Evolutionary conservation across 352 stramenopile species (phyloP).

Genomic region (Phytophthora parvispora): DNA sequence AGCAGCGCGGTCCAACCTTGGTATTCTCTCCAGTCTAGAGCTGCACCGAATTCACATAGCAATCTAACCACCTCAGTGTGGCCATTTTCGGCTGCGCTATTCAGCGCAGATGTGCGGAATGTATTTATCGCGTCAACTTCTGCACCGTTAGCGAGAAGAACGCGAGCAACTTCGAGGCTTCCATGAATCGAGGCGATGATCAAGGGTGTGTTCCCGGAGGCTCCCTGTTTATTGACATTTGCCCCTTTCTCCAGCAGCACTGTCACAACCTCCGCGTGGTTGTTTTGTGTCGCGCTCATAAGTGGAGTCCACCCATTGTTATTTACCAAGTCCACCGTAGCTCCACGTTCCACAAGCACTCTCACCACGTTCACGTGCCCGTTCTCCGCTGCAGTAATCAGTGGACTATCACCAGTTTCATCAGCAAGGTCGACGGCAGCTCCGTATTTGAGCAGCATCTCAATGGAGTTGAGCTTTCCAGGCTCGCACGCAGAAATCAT

Average conservation of each 20-base stretch:
- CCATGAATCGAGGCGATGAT: background rate
- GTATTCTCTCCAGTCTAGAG: background rate
- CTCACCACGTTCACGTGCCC: background rate
- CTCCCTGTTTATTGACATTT: slow-evolving; percentile 9
- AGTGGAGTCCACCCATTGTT: slow-evolving; percentile 2
- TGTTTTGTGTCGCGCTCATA: background rate
- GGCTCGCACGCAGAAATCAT: background rate
- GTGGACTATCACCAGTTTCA: background rate
- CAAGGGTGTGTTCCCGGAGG: background rate
- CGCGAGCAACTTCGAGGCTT: background rate
- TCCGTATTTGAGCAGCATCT: background rate
- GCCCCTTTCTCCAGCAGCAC: slow-evolving; percentile 1
- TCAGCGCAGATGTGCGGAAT: background rate
- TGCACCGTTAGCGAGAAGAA: background rate
- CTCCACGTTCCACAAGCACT: slow-evolving; percentile 11
- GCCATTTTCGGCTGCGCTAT: background rate
- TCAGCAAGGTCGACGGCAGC: slow-evolving; percentile 7
- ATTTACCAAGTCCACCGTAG: background rate
- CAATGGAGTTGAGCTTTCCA: background rate
- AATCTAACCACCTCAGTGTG: background rate
- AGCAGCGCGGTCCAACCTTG: background rate
- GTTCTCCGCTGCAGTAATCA: slow-evolving; percentile 17
- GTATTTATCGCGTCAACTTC: background rate
- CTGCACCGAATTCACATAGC: background rate
- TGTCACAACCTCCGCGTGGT: slow-evolving; percentile 1